Base-by-base conservation (phyloP, 1,284 basidiomycete species). In the Malassezia furfur region DNA sequence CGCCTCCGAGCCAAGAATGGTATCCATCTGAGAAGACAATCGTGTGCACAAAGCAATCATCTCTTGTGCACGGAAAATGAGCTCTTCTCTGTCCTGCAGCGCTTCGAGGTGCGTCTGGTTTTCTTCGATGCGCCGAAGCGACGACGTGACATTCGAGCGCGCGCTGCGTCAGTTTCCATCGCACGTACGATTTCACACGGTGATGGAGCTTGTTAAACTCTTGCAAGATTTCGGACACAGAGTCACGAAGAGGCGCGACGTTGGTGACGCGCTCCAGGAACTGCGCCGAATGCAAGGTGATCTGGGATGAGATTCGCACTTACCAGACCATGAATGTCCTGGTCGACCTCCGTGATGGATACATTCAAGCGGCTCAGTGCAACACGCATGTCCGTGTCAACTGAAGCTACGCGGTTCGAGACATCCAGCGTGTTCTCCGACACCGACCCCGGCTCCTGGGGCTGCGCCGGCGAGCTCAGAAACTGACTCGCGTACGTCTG, bases 271-370 rank as follows among this genome's bases (percentile, higher is more conserved):
- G 22, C 11, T 38, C 40, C 5, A 57, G 36, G 17, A 52, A 57
- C 8, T 41, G 43, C 3, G 5, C 11, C 1, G 50, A 31, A 39
- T 57, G 50, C 31, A 19, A 25, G 0, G 44, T 36, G 22, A 57
- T 40, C 47, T 36, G 22, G 32, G 2, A 15, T 48, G 45, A 47
- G 45, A 21, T 12, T 1, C 15, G 6, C 45, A 47, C 45, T 9
- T 47, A 47, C 48, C 15, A 57, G 32, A 14, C 47, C 43, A 31
- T 57, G 55, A 31, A 57, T 57, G 7, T 45, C 21, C 17, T 52
- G 50, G 46, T 57, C 50, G 15, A 57, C 50, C 30, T 57, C 45
- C 2, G 30, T 57, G 17, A 57, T 48, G 14, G 38, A 45, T 19
- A 57, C 28, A 19, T 38, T 57, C 11, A 57, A 35, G 19, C 46